Evolutionary conservation across 1,139 yeast species (phyloP), one percentile per base, ranked within the genome.

Genomic region (Scheffersomyces lignicola): DNA sequence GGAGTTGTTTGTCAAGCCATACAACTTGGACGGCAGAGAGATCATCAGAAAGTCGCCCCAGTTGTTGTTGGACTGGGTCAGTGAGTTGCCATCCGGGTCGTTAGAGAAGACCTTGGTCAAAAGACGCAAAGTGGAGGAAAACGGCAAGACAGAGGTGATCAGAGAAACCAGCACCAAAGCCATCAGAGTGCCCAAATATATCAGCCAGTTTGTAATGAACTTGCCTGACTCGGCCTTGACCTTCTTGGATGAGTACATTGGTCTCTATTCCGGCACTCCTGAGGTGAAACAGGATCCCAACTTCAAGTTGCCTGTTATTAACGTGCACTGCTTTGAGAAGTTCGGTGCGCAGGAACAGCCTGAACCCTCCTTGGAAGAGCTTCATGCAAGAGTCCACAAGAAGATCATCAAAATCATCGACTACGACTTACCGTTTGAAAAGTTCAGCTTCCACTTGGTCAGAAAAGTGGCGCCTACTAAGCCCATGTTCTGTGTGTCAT

Each of bases 391-490:
- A 45, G 76, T 90, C 10, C 81, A 82, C 43, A 51, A 56, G 8
- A 76, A 82, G 39, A 75, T 92, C 15, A 61, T 73, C n/a, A 55
- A 66, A 1, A 62, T 78, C 18, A 62, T 92, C 44, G 67, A 73
- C 2, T 69, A 48, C 49, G 67, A 74, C 1, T 61, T 80, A 12
- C 64, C 79, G 2, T 58, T 73, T 15, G 69, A 67, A 5, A 52
- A 62, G 0, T 64, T 85, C 29, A 53, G 62, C 1, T 84, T 89
- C 59, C 97, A 90, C 54, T 65, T 83, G 45, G 98, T 94, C 10
- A 77, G 98, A 52, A 82, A 81, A 55, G 98, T 94, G 10, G 92
- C 98, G 0, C 98, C 98, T 2, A 88, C 97, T 2, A 94, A 92
- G 56, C 92, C 92, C 22, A 92, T 92, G 98, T 90, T 78, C 56